phyloP scores from a whole-genome alignment of 2,329 filamentous ascomycete genomes.

The Lachnellula occidentalis region DNA sequence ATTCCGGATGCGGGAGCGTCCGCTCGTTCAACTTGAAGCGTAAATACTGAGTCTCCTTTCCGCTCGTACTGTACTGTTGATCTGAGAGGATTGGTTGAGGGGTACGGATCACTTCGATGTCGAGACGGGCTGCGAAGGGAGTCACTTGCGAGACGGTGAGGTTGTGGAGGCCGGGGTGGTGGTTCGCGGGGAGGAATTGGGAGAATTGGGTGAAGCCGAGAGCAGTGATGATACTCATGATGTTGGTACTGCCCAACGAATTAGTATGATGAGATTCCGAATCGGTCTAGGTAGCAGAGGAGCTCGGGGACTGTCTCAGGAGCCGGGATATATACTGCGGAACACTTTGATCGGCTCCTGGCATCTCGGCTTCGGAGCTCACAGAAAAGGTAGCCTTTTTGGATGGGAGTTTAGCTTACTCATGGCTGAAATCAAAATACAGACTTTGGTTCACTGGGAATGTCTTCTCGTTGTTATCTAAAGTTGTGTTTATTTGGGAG shows the following conservation, averaged over 20 bases:
- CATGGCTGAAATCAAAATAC: slow-evolving; percentile 75
- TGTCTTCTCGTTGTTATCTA: slow-evolving; percentile 60
- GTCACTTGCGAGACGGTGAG: slow-evolving; percentile 63
- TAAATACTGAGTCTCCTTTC: slow-evolving; percentile 59
- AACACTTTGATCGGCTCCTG: no score
- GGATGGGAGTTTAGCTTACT: slow-evolving; percentile 29
- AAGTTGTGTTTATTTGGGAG: slow-evolving; percentile 62
- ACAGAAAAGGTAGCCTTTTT: no score
- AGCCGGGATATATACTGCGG: no score
- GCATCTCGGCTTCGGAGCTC: no score
- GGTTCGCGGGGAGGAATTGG: slow-evolving; percentile 48
- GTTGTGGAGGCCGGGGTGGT: slow-evolving; percentile 52
- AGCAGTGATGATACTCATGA: slow-evolving; percentile 63
- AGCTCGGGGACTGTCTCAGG: no score
- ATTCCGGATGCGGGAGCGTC: slow-evolving; percentile 62
- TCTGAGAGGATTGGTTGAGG: slow-evolving; percentile 56
- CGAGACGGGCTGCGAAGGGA: slow-evolving; percentile 66
- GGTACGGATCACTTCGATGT: slow-evolving; percentile 67
- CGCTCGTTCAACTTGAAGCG: slow-evolving; percentile 72
- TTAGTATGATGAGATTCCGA: no score
- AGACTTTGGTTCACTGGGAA: slow-evolving; percentile 70
- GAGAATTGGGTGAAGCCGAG: slow-evolving; percentile 68
- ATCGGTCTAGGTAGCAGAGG: no score
- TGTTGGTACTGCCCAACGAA: slow-evolving; percentile 46
- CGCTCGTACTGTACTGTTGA: slow-evolving; percentile 40